A percentile compares a stretch with the other conserved stretches of the same genome.
phyloP scores from a whole-genome alignment of 352 stramenopile genomes.

The Phytopythium aichiense region DNA sequence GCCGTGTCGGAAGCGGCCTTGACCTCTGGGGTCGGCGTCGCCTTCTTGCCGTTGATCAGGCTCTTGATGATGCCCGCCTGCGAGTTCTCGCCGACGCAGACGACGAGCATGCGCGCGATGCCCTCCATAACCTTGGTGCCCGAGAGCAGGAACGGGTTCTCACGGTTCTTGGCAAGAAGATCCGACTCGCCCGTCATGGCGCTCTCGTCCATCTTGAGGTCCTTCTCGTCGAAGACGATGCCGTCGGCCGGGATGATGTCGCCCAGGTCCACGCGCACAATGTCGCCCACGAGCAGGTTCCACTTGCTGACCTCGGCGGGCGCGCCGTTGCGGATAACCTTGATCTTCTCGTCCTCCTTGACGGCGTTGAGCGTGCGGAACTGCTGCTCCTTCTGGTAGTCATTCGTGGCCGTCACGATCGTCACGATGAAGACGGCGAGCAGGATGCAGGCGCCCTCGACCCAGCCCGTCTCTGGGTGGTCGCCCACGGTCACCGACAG shows the following conservation, averaged over 20 bases:
- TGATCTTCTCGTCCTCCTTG: constrained; percentile 78
- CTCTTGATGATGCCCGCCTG: constrained; percentile 93
- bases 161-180: constrained; percentile 73
- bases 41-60: constrained; percentile 74
- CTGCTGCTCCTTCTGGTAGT: constrained; percentile 91
- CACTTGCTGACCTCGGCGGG: constrained; percentile 60
- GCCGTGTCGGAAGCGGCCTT: constrained; percentile 10
- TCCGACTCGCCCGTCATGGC: constrained; percentile 90
- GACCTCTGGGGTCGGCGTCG: constrained; percentile 54
- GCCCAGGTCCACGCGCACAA: constrained; percentile 77
- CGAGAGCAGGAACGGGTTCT: constrained; percentile 93
- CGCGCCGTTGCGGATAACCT: constrained; percentile 62
- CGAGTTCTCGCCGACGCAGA: constrained; percentile 91
- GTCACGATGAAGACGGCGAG: constrained; percentile 86
- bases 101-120: constrained; percentile 89
- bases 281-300: constrained; percentile 88
- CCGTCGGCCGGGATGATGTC: constrained; percentile 90
- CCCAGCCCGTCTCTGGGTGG: constrained; percentile 65
- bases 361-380: constrained; percentile 80
- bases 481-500: constrained; percentile 50
- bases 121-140: constrained; percentile 94
- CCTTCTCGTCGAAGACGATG: constrained; percentile 79
- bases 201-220: constrained; percentile 88
- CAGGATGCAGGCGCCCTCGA: constrained; percentile 89
- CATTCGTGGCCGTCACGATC: constrained; percentile 82